phyloP scores from a whole-genome alignment of 441 rosid species.

The Manihot esculenta region DNA sequence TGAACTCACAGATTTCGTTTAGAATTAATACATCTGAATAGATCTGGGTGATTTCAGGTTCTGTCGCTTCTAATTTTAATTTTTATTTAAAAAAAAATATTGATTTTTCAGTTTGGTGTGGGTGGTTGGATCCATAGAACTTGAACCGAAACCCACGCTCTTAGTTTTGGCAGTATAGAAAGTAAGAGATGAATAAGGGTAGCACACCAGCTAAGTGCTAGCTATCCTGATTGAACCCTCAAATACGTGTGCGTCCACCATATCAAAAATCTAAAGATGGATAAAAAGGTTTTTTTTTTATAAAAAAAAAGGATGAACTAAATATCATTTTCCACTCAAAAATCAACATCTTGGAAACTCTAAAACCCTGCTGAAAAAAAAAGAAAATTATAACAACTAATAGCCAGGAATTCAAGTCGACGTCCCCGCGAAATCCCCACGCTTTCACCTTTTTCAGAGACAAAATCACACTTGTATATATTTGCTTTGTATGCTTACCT shows the following conservation, averaged over 20 bases:
- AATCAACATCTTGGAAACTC: neutral
- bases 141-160: no score
- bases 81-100: no score
- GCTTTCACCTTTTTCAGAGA: conserved; percentile 27
- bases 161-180: conserved; percentile 5
- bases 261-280: neutral
- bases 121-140: no score
- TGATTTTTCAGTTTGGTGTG: no score
- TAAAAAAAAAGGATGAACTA: neutral
- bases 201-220: conserved; percentile 23
- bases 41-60: no score
- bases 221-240: neutral
- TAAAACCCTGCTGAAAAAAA: conserved; percentile 22
- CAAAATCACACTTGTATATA: conserved; percentile 13
- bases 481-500: neutral
- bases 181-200: no score
- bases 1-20: no score
- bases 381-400: conserved; percentile 12
- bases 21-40: no score
- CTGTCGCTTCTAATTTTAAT: no score
- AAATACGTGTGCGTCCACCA: conserved; percentile 9
- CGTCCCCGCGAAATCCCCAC: conserved; percentile 49
- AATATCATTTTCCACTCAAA: neutral
- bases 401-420: conserved; percentile 18
- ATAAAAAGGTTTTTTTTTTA: no score